phyloP scores from a whole-genome alignment of 305 asterid species.

The Solanum hybrid region DNA sequence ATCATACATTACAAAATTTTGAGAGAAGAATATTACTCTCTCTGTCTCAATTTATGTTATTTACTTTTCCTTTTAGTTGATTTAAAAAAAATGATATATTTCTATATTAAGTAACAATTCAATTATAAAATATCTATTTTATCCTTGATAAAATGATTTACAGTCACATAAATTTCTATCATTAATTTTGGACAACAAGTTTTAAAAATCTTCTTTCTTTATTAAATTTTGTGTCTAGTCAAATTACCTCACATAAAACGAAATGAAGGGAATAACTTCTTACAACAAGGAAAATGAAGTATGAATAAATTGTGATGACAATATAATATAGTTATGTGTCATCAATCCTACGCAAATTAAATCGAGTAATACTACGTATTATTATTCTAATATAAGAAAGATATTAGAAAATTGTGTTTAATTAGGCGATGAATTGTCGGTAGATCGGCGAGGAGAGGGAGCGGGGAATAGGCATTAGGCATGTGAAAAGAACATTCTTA shows the following conservation, averaged over 20 bases:
- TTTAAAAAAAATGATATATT: no score
- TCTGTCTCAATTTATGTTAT: no score
- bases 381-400: not conserved
- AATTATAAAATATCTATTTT: no score
- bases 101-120: no score
- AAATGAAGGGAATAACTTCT: not conserved
- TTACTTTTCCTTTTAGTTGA: no score
- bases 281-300: not conserved
- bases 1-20: not conserved
- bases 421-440: not conserved
- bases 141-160: no score
- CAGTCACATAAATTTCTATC: no score
- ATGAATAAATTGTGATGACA: not conserved
- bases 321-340: not conserved
- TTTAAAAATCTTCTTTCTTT: no score
- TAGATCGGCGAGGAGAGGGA: constrained; percentile 1
- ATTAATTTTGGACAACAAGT: no score
- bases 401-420: not conserved
- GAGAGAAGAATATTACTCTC: not conserved
- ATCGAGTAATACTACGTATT: not conserved
- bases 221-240: no score
- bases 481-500: constrained; percentile 9
- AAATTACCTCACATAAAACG: no score
- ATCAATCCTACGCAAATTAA: not conserved
- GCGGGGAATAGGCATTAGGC: not conserved